Base-by-base conservation (phyloP, 2,329 filamentous ascomycete genomes). In the Drechslerella coelobrocha region DNA sequence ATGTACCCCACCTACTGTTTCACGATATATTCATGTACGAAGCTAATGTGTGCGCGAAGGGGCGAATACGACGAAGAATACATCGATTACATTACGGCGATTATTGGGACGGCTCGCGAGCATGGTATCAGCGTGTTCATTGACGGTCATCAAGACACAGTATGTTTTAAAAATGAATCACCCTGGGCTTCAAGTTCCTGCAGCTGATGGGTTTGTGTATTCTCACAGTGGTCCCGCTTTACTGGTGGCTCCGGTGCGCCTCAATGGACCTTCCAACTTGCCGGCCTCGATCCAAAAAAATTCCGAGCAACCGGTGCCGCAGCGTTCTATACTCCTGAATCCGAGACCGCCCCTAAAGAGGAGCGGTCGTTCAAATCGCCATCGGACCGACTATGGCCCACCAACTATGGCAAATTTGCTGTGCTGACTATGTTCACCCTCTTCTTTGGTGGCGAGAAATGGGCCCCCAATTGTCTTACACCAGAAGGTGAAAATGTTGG, bases 361-460 rank as follows among this genome's bases (percentile, higher is more conserved):
- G 73, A 74, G 63, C 48, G 56, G 48, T 37, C 62, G 59, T 61
- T 72, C 72, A 39, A 75, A 23, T 71, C 73, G 6, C 75, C 75
- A 12, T 73, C 73, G 1, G 73, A 74, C 9, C 60, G 74, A 57
- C 54, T 97, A 68, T 99, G 94, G 94, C 91, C 93, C 10, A 97
- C 95, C 57, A 99, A 99, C 78, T 99, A 99, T 79, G 89, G 86
- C 72, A 86, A 94, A 31, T 83, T 97, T 48, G 92, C 89, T 1
- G 89, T 89, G 47, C 91, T 92, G 73, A 93, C 92, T 41, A 92
- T 97, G 75, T 97, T 97, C 78, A 96, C 93, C 0, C 81, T 97
- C 52, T 99, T 97, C 81, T 99, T 95, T 78, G 92, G 85, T 14
- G 94, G 94, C 29, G 87, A 84, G 73, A 91, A 95, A 76, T 97